Conservation (phyloP, 73 alveolate genomes). For the Vitrella brassicaformis region DNA sequence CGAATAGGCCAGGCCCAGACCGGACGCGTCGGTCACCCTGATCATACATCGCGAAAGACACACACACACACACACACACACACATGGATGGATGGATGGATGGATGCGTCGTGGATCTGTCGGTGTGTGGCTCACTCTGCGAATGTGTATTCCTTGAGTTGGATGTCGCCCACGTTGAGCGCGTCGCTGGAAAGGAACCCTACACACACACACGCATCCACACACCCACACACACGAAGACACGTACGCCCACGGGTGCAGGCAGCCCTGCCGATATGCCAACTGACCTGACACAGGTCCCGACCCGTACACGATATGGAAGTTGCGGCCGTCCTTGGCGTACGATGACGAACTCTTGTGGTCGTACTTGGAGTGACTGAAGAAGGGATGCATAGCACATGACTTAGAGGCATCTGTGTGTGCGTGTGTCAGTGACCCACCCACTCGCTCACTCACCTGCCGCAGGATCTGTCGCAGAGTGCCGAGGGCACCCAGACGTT, state of each 20-base stretch:
- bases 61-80: no score
- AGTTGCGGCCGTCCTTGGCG: slow-evolving; percentile 27
- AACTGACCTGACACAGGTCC: no score
- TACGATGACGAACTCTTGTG: slow-evolving; percentile 20
- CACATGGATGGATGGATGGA: no score
- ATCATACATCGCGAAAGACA: slow-evolving; percentile 31
- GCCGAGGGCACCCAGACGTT: slow-evolving; percentile 67
- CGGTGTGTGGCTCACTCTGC: no score
- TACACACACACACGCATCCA: no score
- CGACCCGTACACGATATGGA: slow-evolving; percentile 28
- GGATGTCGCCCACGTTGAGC: slow-evolving; percentile 16
- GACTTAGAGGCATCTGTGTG: slow-evolving; percentile 13
- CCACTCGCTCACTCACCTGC: no score
- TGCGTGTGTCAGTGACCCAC: no score
- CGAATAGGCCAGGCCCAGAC: slow-evolving; percentile 45
- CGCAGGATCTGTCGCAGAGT: no score
- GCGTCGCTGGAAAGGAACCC: slow-evolving; percentile 23
- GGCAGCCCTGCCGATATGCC: no score
- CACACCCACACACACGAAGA: no score
- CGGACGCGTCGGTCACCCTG: slow-evolving; percentile 33
- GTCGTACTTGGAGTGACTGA: slow-evolving; percentile 18
- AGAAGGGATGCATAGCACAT: background rate
- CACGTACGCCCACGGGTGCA: no score
- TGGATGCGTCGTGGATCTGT: no score
- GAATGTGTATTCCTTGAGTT: slow-evolving; percentile 20